Conservation (phyloP, 495 filamentous ascomycete species). For the Zalerion maritima region DNA sequence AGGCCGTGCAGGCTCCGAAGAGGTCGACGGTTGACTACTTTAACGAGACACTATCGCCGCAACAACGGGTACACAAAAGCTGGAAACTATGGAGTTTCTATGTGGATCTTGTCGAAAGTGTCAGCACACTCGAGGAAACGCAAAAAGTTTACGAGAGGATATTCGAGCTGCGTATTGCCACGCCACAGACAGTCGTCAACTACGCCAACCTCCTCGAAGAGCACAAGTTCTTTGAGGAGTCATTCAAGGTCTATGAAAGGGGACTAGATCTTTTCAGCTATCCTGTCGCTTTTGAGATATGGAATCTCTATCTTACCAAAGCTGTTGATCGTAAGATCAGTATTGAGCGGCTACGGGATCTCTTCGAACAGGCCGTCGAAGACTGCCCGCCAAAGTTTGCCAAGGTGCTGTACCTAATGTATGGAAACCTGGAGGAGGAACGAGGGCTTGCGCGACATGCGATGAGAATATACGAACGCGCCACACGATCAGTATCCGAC, state of each 20-base stretch:
- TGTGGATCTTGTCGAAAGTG: slow-evolving; percentile 93
- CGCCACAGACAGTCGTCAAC: slow-evolving; percentile 96
- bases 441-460: slow-evolving; percentile 90
- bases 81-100: slow-evolving; percentile 99
- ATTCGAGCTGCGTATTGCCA: slow-evolving; percentile 95
- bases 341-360: slow-evolving; percentile 85
- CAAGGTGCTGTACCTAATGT: slow-evolving; percentile 94
- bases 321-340: slow-evolving; percentile 89
- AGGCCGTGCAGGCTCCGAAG: slow-evolving; percentile 90
- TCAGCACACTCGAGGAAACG: slow-evolving; percentile 81
- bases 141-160: slow-evolving; percentile 90
- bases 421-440: slow-evolving; percentile 93
- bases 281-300: slow-evolving; percentile 94
- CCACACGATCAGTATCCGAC: slow-evolving; percentile 88
- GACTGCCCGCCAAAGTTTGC: slow-evolving; percentile 92
- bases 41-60: slow-evolving; percentile 84
- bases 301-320: slow-evolving; percentile 97
- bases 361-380: slow-evolving; percentile 95
- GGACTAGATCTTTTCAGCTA: slow-evolving; percentile 95
- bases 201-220: slow-evolving; percentile 95
- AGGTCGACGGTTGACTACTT: slow-evolving; percentile 95
- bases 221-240: slow-evolving; percentile 91
- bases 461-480: slow-evolving; percentile 98
- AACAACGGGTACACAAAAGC: slow-evolving; percentile 95
- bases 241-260: slow-evolving; percentile 94